Base-by-base conservation (phyloP, 164 flowering plant species). In the Dillenia turbinata region DNA sequence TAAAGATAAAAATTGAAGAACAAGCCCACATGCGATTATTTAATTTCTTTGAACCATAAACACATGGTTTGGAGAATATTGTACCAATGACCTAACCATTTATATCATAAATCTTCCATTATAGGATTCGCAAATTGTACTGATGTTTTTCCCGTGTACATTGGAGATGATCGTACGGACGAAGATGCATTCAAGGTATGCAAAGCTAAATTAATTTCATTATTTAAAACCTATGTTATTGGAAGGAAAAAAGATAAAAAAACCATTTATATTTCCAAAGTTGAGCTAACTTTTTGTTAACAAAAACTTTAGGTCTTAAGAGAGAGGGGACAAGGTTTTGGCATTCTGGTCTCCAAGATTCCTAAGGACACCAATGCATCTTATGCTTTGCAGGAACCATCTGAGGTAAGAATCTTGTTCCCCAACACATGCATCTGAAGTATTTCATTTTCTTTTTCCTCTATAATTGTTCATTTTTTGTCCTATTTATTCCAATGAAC, bases 121-220 rank as follows among this genome's bases (percentile, higher is more conserved):
- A 11, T 49, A 86, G 91, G 92, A 19, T 86, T 69, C 49, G 83
- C 84, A 13, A 73, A 83, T 33, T 73, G 81, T 24, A 59, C 71
- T 0, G 77, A 85, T 68, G 88, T 87, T 6, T 81, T 87, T 60
- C 89, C 92, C 8, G 73, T 87, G 24, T 87, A 87, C 57, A 87
- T 87, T 60, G 92, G 92, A 7, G 92, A 87, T 66, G 92, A 87
- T 71, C 77, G 81, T 10, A 83, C 89, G 0, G 92, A 87, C 49
- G 92, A 87, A 69, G 92, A 87, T 78, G 92, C 92, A 46, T 87
- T 87, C 65, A 85, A 85, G 92, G 92, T 87, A 78, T 73, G 52
- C 67, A 10, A 63, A 63, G 61, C n/a, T 59, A 33, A 33, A 33
- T 43, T 12, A 48, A 33, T 52, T 12, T 19, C 52, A 44, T 22